Conservation (phyloP, 768 basidiomycete genomes). For the Cantharellus cinnabarinus region DNA sequence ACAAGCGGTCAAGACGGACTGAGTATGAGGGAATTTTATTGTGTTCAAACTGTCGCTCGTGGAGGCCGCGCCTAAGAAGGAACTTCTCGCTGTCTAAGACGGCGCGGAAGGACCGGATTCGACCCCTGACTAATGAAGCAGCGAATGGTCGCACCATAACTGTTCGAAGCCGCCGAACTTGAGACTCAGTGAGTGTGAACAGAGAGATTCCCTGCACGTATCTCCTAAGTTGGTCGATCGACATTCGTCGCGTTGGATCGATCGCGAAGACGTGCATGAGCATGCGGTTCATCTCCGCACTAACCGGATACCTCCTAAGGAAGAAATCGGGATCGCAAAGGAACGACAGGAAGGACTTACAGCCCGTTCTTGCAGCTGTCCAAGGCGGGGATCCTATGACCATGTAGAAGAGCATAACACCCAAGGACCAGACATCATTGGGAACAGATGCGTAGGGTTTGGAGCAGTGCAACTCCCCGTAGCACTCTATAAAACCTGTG, state of each 20-base stretch:
- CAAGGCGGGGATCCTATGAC: slow-evolving; percentile 89
- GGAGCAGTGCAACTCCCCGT: slow-evolving; percentile 29
- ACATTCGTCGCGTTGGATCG: neutral
- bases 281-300: slow-evolving; percentile 15
- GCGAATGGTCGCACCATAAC: no score
- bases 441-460: slow-evolving; percentile 64
- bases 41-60: no score
- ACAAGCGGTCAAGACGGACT: no score
- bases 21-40: no score
- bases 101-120: no score
- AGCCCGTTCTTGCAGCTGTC: slow-evolving; percentile 43
- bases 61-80: no score
- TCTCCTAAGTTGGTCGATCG: neutral
- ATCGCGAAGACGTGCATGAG: slow-evolving; percentile 16
- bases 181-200: no score
- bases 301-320: slow-evolving; percentile 19
- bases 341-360: slow-evolving; percentile 19
- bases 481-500: slow-evolving; percentile 18
- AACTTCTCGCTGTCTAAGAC: no score
- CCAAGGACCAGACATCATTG: slow-evolving; percentile 94
- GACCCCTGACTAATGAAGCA: no score
- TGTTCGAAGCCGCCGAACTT: no score
- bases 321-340: slow-evolving; percentile 17
- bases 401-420: slow-evolving; percentile 89
- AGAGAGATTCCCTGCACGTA: no score